These are phyloP conservation scores for Lagenaria siceraria DNA, from an alignment of 306 rosid species.

Conservation along the genomic window DNA sequence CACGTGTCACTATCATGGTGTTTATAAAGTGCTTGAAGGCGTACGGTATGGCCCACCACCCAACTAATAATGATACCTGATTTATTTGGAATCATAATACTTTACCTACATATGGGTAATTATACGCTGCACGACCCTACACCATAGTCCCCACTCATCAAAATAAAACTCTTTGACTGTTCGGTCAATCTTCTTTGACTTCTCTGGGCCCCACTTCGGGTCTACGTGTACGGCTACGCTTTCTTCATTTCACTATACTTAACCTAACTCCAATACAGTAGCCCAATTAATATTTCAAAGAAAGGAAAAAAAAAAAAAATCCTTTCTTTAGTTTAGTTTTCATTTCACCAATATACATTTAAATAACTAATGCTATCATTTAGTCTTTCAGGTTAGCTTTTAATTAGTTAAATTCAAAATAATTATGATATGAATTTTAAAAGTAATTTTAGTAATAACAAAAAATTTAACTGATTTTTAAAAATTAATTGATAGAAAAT, in stretches of 20 bases:
- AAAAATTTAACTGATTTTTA: too few species aligned
- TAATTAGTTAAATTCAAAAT: too few species aligned
- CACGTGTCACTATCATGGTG: constrained; percentile 20
- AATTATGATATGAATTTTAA: too few species aligned
- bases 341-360: too few species aligned
- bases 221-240: not conserved
- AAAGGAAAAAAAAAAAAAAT: too few species aligned
- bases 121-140: constrained; percentile 3
- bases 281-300: not conserved
- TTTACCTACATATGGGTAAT: constrained; percentile 3
- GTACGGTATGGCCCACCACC: constrained; percentile 3
- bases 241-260: not conserved
- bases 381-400: too few species aligned
- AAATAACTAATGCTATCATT: too few species aligned
- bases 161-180: not conserved
- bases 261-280: not conserved
- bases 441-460: too few species aligned
- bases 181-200: not conserved
- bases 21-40: not conserved
- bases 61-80: constrained; percentile 5
- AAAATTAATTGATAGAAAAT: too few species aligned
- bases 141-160: not conserved
- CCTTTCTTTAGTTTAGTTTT: too few species aligned
- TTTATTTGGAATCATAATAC: constrained; percentile 14
- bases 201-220: not conserved